Evolutionary conservation across 192 early-diverging fungal species (phyloP), one percentile per base, ranked within the genome.

Genomic region (Coemansia guatemalensis): DNA sequence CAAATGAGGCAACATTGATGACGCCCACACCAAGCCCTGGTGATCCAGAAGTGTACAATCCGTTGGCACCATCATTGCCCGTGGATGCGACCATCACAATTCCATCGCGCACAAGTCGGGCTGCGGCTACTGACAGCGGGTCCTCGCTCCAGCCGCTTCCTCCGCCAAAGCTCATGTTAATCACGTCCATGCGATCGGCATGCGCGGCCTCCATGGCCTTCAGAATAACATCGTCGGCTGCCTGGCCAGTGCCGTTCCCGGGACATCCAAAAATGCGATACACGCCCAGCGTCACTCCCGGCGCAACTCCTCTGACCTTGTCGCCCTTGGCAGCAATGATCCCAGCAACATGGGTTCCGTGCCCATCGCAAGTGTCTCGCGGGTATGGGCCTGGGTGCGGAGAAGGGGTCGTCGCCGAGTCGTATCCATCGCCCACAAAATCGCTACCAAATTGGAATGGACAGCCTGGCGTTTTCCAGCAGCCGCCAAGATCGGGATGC

Each of bases 191-290:
- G 1, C 86, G 79, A 55, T 92, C 92, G 4, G 64, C 65, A 49
- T 84, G 79, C 8, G 94, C 95, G 7, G 68, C 66, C 66, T 87
- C 77, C 69, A 97, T 71, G 17, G 88, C 95, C 54, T 87, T 83
- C 56, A 92, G 86, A 30, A 96, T 86, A 41, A 94, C 62, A 32
- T 81, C 78, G 56, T 81, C 78, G 53, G 93, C 92, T 27, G 86
- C 85, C 29, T 83, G 79, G 0, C 85, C 83, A 26, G 80, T 78
- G 53, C 87, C 87, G 61, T 78, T 81, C 0, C 86, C 83, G 24
- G 81, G 74, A 71, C 93, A 95, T 7, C 92, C 90, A 71, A 92
- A 90, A 20, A 95, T 83, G 58, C 94, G 82, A 83, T 91, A 97
- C 6, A 84, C 85, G 8, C 90, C 90, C 27, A 95, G 70, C 3